Conservation (phyloP, 768 basidiomycete species). For the Russula earlei region DNA sequence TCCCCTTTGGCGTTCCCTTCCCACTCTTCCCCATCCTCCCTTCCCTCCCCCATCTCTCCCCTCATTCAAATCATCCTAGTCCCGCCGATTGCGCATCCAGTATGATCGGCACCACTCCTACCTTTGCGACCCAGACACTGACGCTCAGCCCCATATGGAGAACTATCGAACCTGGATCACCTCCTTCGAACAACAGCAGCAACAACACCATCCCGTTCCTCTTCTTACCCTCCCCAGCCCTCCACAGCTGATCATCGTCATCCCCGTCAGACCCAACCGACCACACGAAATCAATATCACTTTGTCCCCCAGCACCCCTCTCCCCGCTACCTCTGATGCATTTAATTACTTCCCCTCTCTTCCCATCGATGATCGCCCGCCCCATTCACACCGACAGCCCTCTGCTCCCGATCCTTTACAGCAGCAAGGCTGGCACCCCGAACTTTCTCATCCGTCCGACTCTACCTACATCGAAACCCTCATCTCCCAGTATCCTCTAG, state of each 20-base stretch:
- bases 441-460: neutral
- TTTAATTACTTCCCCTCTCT: neutral
- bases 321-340: neutral
- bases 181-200: neutral
- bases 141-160: neutral
- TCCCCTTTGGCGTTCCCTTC: neutral
- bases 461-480: neutral
- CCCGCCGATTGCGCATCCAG: neutral
- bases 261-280: neutral
- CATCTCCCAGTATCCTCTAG: neutral
- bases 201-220: neutral
- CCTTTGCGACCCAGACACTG: slow-evolving; percentile 19
- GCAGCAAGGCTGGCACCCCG: neutral
- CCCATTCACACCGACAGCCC: neutral
- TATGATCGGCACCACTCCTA: slow-evolving; percentile 21
- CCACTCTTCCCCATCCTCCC: neutral
- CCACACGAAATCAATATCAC: slow-evolving; percentile 10
- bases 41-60: neutral
- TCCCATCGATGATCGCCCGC: neutral
- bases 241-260: neutral
- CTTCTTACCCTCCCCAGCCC: neutral
- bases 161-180: slow-evolving; percentile 12
- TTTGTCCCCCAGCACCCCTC: slow-evolving; percentile 9
- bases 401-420: neutral
- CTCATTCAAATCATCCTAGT: neutral